These are phyloP conservation scores for Medicago truncatula DNA, from an alignment of 306 rosid species.

Conservation along the genomic window DNA sequence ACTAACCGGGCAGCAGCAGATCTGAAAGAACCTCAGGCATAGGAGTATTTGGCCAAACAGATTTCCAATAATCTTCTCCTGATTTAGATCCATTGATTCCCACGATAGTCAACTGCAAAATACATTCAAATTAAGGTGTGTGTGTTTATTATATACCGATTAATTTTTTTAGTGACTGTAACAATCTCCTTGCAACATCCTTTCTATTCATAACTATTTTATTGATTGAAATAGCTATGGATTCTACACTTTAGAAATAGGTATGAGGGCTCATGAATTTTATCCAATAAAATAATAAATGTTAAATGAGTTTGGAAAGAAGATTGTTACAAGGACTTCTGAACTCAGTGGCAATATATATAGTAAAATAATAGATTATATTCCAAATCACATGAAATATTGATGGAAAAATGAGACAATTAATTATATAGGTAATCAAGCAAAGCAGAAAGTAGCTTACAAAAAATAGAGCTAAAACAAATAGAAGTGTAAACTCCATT, in stretches of 20 bases:
- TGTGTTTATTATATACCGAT: too few relatives aligned
- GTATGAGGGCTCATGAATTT: too few relatives aligned
- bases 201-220: too few relatives aligned
- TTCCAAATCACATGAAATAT: background rate
- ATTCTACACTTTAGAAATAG: too few relatives aligned
- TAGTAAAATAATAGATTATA: too few relatives aligned
- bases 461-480: background rate
- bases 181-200: too few relatives aligned
- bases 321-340: too few relatives aligned
- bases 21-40: background rate
- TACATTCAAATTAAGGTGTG: background rate
- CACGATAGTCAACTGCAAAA: background rate
- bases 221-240: too few relatives aligned
- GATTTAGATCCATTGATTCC: background rate
- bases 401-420: background rate
- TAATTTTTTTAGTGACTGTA: too few relatives aligned
- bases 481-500: background rate
- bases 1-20: background rate
- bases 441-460: background rate
- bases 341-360: too few relatives aligned
- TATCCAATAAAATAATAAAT: too few relatives aligned
- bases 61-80: conserved; percentile 2
- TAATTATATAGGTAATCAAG: background rate
- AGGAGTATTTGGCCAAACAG: conserved; percentile 14
- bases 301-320: too few relatives aligned